phyloP scores from a whole-genome alignment of 1,284 basidiomycete species.

The Moesziomyces antarcticus region DNA sequence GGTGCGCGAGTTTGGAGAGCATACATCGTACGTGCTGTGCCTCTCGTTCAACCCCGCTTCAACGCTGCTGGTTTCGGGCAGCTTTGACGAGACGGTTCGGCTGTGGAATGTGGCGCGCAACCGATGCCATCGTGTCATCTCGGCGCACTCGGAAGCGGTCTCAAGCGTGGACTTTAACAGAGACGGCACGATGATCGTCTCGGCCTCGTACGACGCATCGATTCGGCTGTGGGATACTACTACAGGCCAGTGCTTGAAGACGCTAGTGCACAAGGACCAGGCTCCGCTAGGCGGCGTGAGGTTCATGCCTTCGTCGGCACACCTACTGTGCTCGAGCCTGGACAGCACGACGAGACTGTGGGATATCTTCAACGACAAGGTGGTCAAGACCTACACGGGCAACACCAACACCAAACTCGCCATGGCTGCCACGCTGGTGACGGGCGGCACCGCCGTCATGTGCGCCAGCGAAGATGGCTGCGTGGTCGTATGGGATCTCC shows the following conservation, averaged over 20 bases:
- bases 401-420: slow-evolving; percentile 83
- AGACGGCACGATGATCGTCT: slow-evolving; percentile 92
- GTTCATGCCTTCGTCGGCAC: slow-evolving; percentile 91
- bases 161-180: slow-evolving; percentile 91
- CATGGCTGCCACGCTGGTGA: slow-evolving; percentile 35
- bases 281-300: slow-evolving; percentile 86
- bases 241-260: slow-evolving; percentile 96
- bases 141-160: slow-evolving; percentile 96
- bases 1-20: slow-evolving; percentile 73
- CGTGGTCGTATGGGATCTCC: slow-evolving; percentile 89
- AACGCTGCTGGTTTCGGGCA: slow-evolving; percentile 88
- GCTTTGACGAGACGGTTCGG: slow-evolving; percentile 92
- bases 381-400: slow-evolving; percentile 89
- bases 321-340: slow-evolving; percentile 86
- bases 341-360: slow-evolving; percentile 92
- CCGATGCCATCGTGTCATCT: slow-evolving; percentile 68
- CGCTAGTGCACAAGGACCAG: slow-evolving; percentile 93
- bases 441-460: slow-evolving; percentile 70
- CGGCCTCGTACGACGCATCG: slow-evolving; percentile 92
- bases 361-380: slow-evolving; percentile 90
- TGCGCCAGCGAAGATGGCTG: slow-evolving; percentile 91
- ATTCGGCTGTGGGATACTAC: slow-evolving; percentile 88
- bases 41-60: slow-evolving; percentile 88
- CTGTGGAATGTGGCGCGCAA: slow-evolving; percentile 90
- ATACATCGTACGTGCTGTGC: slow-evolving; percentile 94